phyloP scores from a whole-genome alignment of 148 eudicot genomes.

The Rhododendron ferrugineum region DNA sequence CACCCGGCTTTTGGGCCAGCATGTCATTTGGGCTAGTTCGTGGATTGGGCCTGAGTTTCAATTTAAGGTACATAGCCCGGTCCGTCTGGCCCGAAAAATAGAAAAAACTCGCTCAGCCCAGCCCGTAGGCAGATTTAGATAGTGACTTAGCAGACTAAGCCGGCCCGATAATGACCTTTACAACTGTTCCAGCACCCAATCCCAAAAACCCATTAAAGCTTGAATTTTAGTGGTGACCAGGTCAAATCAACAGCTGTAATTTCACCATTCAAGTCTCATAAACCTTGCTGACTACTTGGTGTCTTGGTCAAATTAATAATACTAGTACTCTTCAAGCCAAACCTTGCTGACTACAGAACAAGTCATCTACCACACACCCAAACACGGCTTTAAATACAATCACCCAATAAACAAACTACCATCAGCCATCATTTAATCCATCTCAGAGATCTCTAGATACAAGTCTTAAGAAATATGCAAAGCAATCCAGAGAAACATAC shows the following conservation, averaged over 20 bases:
- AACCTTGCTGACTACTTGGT: too few species aligned
- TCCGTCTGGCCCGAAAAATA: too few species aligned
- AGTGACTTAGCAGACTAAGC: too few species aligned
- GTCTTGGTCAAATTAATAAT: background rate
- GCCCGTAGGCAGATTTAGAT: too few species aligned
- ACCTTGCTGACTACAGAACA: constrained; percentile 5
- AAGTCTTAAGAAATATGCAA: constrained; percentile 7
- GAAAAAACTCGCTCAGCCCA: too few species aligned
- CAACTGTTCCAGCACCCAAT: background rate
- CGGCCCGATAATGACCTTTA: too few species aligned
- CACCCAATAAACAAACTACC: background rate
- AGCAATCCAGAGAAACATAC: constrained; percentile 6
- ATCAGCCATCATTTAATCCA: background rate
- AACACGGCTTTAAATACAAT: background rate
- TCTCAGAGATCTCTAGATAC: background rate
- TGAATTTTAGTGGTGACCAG: background rate
- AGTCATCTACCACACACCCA: background rate
- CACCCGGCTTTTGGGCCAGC: fast-evolving
- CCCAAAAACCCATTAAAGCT: background rate
- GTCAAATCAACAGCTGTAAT: constrained; percentile 9
- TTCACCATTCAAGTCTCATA: background rate
- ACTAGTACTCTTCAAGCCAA: background rate
- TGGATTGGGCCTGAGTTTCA: too few species aligned
- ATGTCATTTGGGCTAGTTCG: too few species aligned
- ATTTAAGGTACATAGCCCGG: too few species aligned